Conservation (phyloP, 768 basidiomycete genomes). For the Boletellus emodensis region DNA sequence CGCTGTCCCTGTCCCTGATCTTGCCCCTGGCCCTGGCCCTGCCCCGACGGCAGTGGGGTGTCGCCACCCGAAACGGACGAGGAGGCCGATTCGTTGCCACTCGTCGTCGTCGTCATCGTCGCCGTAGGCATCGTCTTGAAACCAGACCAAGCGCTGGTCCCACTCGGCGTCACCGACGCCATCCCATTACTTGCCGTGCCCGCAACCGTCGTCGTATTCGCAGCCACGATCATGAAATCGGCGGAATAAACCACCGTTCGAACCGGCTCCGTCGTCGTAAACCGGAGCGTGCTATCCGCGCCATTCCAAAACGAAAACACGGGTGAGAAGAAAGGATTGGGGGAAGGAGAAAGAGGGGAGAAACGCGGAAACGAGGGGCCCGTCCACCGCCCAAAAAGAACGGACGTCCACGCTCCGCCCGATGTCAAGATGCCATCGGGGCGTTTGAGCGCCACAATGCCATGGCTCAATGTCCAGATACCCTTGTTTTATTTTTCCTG, state of each 20-base stretch:
- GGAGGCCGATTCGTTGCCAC: too few species aligned
- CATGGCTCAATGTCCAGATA: too few species aligned
- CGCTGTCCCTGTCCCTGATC: slow-evolving; percentile 2
- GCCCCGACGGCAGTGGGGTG: slow-evolving; percentile 9
- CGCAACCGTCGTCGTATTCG: background rate
- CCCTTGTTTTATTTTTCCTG: too few species aligned
- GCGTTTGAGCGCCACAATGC: too few species aligned
- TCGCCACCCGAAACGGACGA: too few species aligned
- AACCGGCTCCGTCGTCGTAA: slow-evolving; percentile 25
- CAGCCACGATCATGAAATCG: slow-evolving; percentile 42
- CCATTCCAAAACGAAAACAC: too few species aligned
- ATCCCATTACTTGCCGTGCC: background rate
- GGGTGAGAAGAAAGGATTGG: too few species aligned
- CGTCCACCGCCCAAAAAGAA: too few species aligned
- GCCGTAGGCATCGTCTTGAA: background rate
- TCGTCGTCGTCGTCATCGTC: background rate
- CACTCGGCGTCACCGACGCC: slow-evolving; percentile 7
- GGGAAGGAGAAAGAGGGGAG: too few species aligned
- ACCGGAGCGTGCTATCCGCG: slow-evolving; percentile 30
- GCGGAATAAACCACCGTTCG: slow-evolving; percentile 44
- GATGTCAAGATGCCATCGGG: background rate
- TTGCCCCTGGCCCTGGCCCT: background rate
- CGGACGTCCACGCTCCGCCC: background rate
- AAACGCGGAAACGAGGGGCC: background rate
- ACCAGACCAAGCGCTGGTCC: background rate